Conservation (phyloP, 495 filamentous ascomycete species). For the Aspergillus conjunctus region DNA sequence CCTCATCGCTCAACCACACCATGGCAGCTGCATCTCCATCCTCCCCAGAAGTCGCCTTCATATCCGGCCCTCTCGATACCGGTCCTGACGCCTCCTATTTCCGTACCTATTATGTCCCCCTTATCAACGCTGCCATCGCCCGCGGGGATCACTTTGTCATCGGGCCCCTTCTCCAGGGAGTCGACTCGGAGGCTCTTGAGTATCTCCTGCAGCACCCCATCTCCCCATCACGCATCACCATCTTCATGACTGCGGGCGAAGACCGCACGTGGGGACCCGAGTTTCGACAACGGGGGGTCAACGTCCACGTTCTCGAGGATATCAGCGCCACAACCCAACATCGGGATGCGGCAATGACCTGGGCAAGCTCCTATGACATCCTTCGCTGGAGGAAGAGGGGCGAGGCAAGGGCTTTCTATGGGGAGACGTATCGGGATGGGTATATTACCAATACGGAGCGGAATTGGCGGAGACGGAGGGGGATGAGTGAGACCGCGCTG, state of each 20-base stretch:
- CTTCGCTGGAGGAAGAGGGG: constrained; percentile 26
- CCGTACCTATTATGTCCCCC: constrained; percentile 25
- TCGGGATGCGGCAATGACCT: constrained; percentile 33
- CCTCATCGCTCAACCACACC: no score
- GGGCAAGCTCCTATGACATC: constrained; percentile 34
- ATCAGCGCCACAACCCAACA: constrained; percentile 21
- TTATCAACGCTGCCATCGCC: constrained; percentile 25
- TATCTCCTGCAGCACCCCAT: constrained; percentile 32
- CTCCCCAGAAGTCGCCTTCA: constrained; percentile 25
- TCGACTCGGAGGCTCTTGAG: constrained; percentile 32
- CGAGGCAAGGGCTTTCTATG: constrained; percentile 31
- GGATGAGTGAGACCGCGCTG: constrained; percentile 23
- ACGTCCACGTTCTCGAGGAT: constrained; percentile 25
- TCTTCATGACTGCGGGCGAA: constrained; percentile 30
- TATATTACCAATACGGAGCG: constrained; percentile 37
- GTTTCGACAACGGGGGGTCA: constrained; percentile 22
- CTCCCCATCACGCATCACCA: constrained; percentile 26
- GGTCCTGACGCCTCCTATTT: constrained; percentile 28
- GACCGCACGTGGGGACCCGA: constrained; percentile 21
- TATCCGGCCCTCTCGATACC: constrained; percentile 35
- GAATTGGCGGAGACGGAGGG: constrained; percentile 32
- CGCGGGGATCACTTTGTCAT: constrained; percentile 30
- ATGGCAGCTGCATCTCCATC: background rate
- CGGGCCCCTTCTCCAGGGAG: constrained; percentile 28
- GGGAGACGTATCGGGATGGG: constrained; percentile 20